Base-by-base conservation (phyloP, 2,329 filamentous ascomycete species). In the Boeremia exigua region DNA sequence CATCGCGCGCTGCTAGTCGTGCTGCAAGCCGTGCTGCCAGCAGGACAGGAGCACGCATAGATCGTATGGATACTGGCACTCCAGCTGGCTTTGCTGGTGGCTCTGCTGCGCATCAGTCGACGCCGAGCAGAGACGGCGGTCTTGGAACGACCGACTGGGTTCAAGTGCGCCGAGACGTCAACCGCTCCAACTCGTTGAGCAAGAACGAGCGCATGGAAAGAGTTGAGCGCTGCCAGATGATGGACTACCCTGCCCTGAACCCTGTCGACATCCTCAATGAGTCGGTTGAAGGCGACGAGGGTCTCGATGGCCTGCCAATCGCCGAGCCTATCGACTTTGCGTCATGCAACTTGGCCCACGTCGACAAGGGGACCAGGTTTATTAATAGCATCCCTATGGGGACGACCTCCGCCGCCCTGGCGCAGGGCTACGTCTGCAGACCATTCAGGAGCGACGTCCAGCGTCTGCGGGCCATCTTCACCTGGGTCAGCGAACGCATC, bases 281-380 rank as follows among this genome's bases (percentile, higher is more conserved):
- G 60, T 88, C 87, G 48, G 87, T 92, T 9, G 89, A 98, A 71
- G 95, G 95, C 7, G 92, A 98, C 65, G 95, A 99, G 77, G 90
- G 88, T 7, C 87, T 88, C 3, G 89, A 98, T 70, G 94, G 93
- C 1, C 82, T 89, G 61, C 89, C 93, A 0, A 88, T 99, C n/a
- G 80, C 81, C 9, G 88, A 96, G 46, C 88, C 93, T 2, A 90
- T 88, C 12, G 90, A 97, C 74, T 97, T 95, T 71, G 85, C 86
- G 43, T 80, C 83, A 7, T 87, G 92, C 45, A 96, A 94, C 73
- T 81, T 98, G 38, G 86, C 83, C 54, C 85, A 96, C 54, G 95
- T 99, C 1, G 95, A 99, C 80, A 99, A 99, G 77, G 96, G 93
- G 70, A 90, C 93, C 5, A 88, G 95, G 1, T 99, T 98, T 74